Base-by-base conservation (phyloP, 2,329 filamentous ascomycete genomes). In the Aotearoamyces nothofagi region DNA sequence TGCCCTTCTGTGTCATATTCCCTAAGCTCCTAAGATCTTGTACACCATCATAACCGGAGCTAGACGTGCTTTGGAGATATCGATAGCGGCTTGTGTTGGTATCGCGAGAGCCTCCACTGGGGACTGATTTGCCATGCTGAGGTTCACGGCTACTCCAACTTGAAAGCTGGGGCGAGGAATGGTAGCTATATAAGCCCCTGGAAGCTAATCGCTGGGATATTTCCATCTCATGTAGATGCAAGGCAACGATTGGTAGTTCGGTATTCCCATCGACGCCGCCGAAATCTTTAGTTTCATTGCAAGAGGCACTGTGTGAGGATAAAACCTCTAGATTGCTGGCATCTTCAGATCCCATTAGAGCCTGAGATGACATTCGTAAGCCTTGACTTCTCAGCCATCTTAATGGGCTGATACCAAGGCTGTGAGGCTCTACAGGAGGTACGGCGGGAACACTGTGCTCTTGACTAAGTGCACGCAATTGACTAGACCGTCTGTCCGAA, bases 141-240 rank as follows among this genome's bases (percentile, higher is more conserved):
- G n/a, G n/a, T 39, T n/a, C 19, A 20, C n/a, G 39, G 7, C 38
- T 39, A 22, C 37, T 34, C 35, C 33, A 38, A 16, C 32, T 41
- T 13, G 38, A 40, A 10, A 42, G 15, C 19, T 41, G 35, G 8
- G 42, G 38, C 2, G 41, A 44, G 3, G 43, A 44, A 17, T 30
- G 28, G 11, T 39, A 46, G 16, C 35, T 39, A 11, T 39, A 33
- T 4, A 41, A 26, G 13, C 34, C 33, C 23, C 27, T 31, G 5
- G 40, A 41, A 14, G 39, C 36, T 22, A 49, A 36, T 19, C 29
- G 30, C 26, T 40, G 36, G 14, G 42, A 42, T 22, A 49, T 47
- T 9, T 38, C 34, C 42, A 46, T 48, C 27, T 50, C 39, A 19
- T 49, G 39, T 4, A 49, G 35, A 24, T 42, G 45, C 12, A 41